Conservation (phyloP, 768 basidiomycete species). For the Suillus occidentalis region DNA sequence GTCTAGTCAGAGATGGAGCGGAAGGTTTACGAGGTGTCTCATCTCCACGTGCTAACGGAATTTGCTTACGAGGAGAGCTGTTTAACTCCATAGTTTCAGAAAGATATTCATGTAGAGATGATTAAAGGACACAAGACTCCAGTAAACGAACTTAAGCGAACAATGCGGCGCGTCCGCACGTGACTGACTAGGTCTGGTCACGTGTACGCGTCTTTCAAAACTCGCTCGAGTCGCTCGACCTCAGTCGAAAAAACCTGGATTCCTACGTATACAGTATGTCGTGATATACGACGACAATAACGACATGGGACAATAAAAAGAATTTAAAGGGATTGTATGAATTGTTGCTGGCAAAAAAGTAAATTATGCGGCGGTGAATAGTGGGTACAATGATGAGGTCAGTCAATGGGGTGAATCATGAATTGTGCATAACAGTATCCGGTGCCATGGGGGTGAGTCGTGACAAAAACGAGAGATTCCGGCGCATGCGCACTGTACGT, state of each 20-base stretch:
- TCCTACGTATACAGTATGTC: conserved; percentile 1
- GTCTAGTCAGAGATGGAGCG: conserved; percentile 54
- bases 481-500: conserved; percentile 26
- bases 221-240: no score
- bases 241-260: no score
- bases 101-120: conserved; percentile 2
- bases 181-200: conserved; percentile 5
- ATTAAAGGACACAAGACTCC: neutral
- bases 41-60: conserved; percentile 73
- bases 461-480: conserved; percentile 38
- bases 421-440: conserved; percentile 10
- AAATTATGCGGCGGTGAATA: conserved; percentile 17
- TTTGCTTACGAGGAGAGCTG: conserved; percentile 69
- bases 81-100: conserved; percentile 55
- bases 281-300: neutral
- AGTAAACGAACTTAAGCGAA: conserved; percentile 2
- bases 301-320: conserved; percentile 4
- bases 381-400: conserved; percentile 5
- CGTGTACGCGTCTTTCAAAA: neutral
- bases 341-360: conserved; percentile 6
- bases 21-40: conserved; percentile 48
- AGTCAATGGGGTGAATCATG: conserved; percentile 11
- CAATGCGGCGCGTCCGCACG: conserved; percentile 7
- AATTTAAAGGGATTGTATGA: conserved; percentile 12
- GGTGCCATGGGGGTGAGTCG: conserved; percentile 28